Evolutionary conservation across 1,284 basidiomycete genomes (phyloP), one percentile per base, ranked within the genome.

Genomic region (Ceratobasidium sp.): DNA sequence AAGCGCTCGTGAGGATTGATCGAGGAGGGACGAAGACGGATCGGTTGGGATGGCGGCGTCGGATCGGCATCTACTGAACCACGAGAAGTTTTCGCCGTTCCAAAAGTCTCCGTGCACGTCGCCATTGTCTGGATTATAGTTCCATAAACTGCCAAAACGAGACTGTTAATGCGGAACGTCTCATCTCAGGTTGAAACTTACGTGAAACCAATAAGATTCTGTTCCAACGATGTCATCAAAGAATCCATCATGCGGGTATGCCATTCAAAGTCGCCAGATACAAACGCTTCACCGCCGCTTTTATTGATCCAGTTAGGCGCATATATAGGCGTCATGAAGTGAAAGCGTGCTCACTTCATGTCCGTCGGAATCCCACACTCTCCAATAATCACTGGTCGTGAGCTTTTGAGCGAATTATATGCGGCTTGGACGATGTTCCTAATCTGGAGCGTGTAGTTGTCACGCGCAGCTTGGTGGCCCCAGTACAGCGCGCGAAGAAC

Each of bases 81-180:
- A 97, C 3, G 95, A 96, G 84, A 98, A 97, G 85, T 96, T 96
- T 84, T 99, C 97, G 62, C 93, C 94, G 83, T 98, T 98, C 97
- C 97, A 99, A 79, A 92, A 88, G 83, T 99, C 97, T 15, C 97
- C 98, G 28, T 86, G 83, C 26, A 85, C 83, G 81, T 97, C 95
- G 56, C 90, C 89, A 84, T 98, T 98, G 73, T 89, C 87, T 0
- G 96, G 94, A 82, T 98, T 98, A 84, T 98, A 99, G 80, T 95
- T 96, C 97, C 97, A 98, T 28, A 98, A 85, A 3, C 95, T 96
- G n/a, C n/a, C n/a, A n/a, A n/a, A n/a, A n/a, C n/a, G n/a, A n/a
- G n/a, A n/a, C n/a, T n/a, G n/a, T n/a, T n/a, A n/a, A n/a, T n/a
- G n/a, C n/a, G n/a, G n/a, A n/a, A n/a, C n/a, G n/a, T n/a, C n/a